Evolutionary conservation across 805 yeast species (phyloP).

Genomic region (Wickerhamiella azyma): DNA sequence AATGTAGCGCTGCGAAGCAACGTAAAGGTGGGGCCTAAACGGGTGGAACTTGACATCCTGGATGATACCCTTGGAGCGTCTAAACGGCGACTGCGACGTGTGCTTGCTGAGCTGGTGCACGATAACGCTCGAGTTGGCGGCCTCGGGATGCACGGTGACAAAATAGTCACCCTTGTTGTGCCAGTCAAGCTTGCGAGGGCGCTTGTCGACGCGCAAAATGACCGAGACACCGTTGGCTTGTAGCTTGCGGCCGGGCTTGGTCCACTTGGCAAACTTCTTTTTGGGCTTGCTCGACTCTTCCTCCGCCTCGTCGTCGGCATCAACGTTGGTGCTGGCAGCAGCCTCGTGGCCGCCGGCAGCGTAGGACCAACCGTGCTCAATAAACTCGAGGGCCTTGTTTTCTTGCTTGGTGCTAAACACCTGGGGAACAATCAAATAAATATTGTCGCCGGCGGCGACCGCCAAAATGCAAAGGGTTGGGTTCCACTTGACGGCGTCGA

Average conservation of each 20-base stretch:
- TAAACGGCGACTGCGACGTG: slow-evolving; percentile 89
- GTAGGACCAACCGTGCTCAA: slow-evolving; percentile 88
- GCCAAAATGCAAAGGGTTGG: slow-evolving; percentile 79
- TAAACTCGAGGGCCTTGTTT: slow-evolving; percentile 58
- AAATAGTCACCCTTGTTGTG: slow-evolving; percentile 96
- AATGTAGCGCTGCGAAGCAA: slow-evolving; percentile 84
- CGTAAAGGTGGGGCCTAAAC: slow-evolving; percentile 82
- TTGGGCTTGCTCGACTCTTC: slow-evolving; percentile 21
- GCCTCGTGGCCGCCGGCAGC: slow-evolving; percentile 29
- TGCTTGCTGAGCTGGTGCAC: slow-evolving; percentile 93
- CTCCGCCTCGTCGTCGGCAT: slow-evolving; percentile 27
- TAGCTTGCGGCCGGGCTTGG: slow-evolving; percentile 56
- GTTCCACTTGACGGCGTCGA: slow-evolving; percentile 62
- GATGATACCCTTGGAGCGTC: slow-evolving; percentile 80
- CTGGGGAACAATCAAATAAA: slow-evolving; percentile 65
- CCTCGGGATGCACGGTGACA: slow-evolving; percentile 91
- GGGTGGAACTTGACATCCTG: slow-evolving; percentile 98
- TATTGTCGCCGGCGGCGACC: slow-evolving; percentile 65
- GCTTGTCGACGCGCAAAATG: slow-evolving; percentile 47
- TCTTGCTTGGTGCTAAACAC: slow-evolving; percentile 80
- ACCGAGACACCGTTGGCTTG: slow-evolving; percentile 54
- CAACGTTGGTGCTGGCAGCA: slow-evolving; percentile 19
- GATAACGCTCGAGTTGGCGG: slow-evolving; percentile 74
- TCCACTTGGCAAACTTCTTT: slow-evolving; percentile 50
- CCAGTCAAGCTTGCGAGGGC: slow-evolving; percentile 80